Evolutionary conservation across 2,329 filamentous ascomycete species (phyloP).

Genomic region (Huntiella decipiens): DNA sequence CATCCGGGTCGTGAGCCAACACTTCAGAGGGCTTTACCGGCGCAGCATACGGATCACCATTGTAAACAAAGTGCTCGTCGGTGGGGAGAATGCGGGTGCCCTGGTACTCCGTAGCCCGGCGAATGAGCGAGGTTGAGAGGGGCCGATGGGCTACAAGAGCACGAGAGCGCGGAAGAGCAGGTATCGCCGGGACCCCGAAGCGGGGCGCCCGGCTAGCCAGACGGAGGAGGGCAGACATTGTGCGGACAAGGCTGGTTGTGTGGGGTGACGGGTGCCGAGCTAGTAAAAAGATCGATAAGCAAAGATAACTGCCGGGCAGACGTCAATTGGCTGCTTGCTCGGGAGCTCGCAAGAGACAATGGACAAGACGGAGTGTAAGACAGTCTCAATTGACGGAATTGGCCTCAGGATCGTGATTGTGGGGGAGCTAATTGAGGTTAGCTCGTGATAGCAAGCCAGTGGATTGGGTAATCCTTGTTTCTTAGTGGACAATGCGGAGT

Average conservation of each 20-base stretch:
- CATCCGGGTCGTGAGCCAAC: slow-evolving; percentile 26
- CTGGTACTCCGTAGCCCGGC: slow-evolving; percentile 36
- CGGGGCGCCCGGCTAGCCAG: slow-evolving; percentile 46
- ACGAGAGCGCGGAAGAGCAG: neutral
- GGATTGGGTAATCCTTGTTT: slow-evolving; percentile 1
- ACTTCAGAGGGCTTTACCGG: slow-evolving; percentile 22
- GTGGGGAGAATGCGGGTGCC: slow-evolving; percentile 46
- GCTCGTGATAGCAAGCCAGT: too few relatives aligned
- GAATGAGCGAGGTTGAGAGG: slow-evolving; percentile 45
- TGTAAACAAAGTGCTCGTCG: slow-evolving; percentile 42
- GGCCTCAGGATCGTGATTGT: too few relatives aligned
- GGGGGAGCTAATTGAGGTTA: too few relatives aligned
- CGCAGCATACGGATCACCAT: slow-evolving; percentile 30
- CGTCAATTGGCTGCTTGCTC: too few relatives aligned
- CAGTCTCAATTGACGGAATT: too few relatives aligned
- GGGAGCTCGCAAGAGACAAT: neutral
- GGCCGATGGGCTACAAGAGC: slow-evolving; percentile 26
- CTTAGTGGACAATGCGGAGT: neutral
- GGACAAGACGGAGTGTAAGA: neutral
- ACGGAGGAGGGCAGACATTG: slow-evolving; percentile 56
- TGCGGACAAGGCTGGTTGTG: neutral
- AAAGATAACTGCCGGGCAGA: too few relatives aligned
- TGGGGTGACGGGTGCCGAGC: too few relatives aligned
- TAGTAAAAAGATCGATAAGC: too few relatives aligned
- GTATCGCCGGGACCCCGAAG: slow-evolving; percentile 15